Percentiles rank a stretch among this genome's conserved stretches.
phyloP scores from a whole-genome alignment of 441 rosid species.

The Omphalea diandra region DNA sequence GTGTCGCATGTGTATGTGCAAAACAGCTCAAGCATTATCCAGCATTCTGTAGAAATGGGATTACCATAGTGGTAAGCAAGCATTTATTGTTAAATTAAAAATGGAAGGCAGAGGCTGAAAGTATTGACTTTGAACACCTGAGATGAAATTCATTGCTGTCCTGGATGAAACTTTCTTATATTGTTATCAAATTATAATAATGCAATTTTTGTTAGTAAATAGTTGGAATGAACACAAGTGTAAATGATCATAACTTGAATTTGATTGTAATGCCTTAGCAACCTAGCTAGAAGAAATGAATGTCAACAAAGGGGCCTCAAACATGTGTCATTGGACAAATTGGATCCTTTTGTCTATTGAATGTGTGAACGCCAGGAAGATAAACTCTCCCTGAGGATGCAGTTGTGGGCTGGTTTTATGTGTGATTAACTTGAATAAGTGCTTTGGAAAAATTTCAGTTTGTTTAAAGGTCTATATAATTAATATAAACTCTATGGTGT shows the following conservation, averaged over 20 bases:
- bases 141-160: not conserved
- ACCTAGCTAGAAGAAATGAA: not conserved
- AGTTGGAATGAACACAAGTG: not conserved
- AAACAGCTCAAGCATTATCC: conserved; percentile 94
- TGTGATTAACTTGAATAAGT: conserved; percentile 1
- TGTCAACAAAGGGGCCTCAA: not conserved
- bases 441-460: not conserved
- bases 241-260: not conserved
- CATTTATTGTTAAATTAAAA: conserved; percentile 20
- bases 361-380: not conserved
- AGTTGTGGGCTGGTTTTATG: not conserved
- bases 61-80: conserved; percentile 79
- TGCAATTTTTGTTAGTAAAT: not conserved
- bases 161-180: not conserved
- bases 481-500: too few relatives aligned
- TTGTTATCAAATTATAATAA: not conserved
- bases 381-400: not conserved
- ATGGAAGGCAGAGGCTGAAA: conserved; percentile 4
- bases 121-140: not conserved
- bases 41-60: conserved; percentile 81
- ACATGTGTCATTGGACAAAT: not conserved
- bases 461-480: too few relatives aligned
- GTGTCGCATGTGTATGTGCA: conserved; percentile 79
- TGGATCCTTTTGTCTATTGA: not conserved
- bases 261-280: not conserved